These are phyloP conservation scores for Tremellales sp. DNA, from an alignment of 1,284 basidiomycete species.

Conservation along the genomic window DNA sequence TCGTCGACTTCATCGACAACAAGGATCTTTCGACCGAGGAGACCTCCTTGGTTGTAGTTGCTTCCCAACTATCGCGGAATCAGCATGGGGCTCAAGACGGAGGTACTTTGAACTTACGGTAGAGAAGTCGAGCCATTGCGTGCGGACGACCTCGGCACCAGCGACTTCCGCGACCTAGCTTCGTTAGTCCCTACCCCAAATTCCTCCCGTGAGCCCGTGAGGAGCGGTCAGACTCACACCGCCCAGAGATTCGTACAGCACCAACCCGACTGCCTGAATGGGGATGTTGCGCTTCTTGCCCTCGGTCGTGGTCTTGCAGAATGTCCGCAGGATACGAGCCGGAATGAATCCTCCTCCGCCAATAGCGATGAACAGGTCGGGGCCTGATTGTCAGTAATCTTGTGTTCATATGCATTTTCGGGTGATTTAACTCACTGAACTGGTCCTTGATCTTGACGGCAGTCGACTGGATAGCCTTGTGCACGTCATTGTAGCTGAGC, in stretches of 20 bases:
- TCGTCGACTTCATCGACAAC: conserved; percentile 95
- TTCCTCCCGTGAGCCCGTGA: neutral
- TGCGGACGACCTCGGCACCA: conserved; percentile 78
- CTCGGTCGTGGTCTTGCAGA: conserved; percentile 65
- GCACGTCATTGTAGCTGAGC: conserved; percentile 49
- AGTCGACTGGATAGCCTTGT: conserved; percentile 43
- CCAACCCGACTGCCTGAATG: conserved; percentile 85
- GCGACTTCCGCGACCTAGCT: conserved; percentile 65
- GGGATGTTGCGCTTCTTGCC: conserved; percentile 68
- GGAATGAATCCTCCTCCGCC: conserved; percentile 79
- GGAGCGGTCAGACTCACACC: conserved; percentile 47
- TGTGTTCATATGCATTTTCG: neutral
- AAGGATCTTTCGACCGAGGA: conserved; percentile 73
- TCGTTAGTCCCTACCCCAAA: too few species aligned
- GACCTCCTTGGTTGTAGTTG: conserved; percentile 45
- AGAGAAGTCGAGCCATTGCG: conserved; percentile 69
- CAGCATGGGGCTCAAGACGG: neutral
- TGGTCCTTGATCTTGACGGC: conserved; percentile 45
- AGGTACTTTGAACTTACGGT: conserved; percentile 56
- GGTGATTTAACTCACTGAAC: conserved; percentile 34
- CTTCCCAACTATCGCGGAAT: conserved; percentile 39
- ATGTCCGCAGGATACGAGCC: conserved; percentile 86
- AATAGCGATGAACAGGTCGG: conserved; percentile 45
- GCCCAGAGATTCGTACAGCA: conserved; percentile 80
- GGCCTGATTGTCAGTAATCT: conserved; percentile 21